Base-by-base conservation (phyloP, 164 flowering plant genomes). In the Warburgia ugandensis region DNA sequence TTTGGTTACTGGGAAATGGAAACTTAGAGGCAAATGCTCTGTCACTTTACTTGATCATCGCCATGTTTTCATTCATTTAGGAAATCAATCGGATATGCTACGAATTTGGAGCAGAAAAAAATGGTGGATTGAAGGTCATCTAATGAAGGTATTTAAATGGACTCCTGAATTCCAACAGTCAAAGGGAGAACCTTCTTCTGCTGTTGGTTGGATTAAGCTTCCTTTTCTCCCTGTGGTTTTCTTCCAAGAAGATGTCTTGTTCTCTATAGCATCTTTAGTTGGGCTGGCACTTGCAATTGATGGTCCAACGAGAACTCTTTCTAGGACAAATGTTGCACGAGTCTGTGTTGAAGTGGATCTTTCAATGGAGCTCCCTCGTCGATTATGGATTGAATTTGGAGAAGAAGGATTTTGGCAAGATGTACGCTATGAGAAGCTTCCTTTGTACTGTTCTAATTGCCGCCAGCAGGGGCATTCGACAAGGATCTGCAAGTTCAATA, bases 121-220 rank as follows among this genome's bases (percentile, higher is more conserved):
- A n/a, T n/a, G n/a, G n/a, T n/a, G n/a, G n/a, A n/a, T n/a, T n/a
- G n/a, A n/a, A n/a, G n/a, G n/a, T n/a, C n/a, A n/a, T n/a, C n/a
- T n/a, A n/a, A 48, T 48, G 51, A 48, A 48, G 25, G 51, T 48
- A 4, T 48, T 48, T 10, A 48, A 30, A n/a, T 48, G 51, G 51
- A 20, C 19, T 30, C 51, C 51, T n/a, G 19, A 23, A 6, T 48
- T 48, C 32, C 4, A 8, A 1, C 23, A 35, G 1, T 4, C 51
- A 13, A 8, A 19, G 5, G 37, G 25, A 5, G 51, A 48, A 25
- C 51, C 51, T 0, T 19, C 51, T 30, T 29, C 37, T 7, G 51
- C 51, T 8, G 36, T 36, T 6, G 33, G 29, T 5, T 48, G 51
- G 51, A 22, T 48, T 13, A 29, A 35, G 6, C 51, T 30, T n/a